phyloP scores from a whole-genome alignment of 169 alveolate species.

The Cryptosporidium sp. region DNA sequence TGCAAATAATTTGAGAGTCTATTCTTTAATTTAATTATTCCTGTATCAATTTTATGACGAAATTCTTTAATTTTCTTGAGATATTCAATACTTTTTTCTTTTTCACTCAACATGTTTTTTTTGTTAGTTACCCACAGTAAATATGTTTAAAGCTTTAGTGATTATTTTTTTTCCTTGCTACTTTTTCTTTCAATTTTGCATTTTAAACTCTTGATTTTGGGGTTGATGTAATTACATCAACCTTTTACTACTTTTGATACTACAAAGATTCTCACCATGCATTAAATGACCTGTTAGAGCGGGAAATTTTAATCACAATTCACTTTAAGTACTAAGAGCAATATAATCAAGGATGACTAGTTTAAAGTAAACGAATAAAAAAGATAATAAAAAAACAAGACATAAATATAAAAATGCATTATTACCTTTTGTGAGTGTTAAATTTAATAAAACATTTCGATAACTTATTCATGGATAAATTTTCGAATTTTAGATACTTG shows the following conservation, averaged over 20 bases:
- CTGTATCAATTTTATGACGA: constrained; percentile 48
- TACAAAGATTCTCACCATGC: not conserved
- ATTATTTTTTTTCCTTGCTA: too few species aligned
- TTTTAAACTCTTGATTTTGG: not conserved
- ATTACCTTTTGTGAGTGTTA: too few species aligned
- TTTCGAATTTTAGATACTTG: not conserved
- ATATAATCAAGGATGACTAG: not conserved
- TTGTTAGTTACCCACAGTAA: not conserved
- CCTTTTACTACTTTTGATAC: too few species aligned
- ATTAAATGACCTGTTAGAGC: not conserved
- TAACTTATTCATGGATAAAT: not conserved
- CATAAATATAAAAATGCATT: not conserved
- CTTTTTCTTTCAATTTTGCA: not conserved
- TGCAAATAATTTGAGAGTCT: constrained; percentile 10
- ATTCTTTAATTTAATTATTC: constrained; percentile 47
- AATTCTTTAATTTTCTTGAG: constrained; percentile 36
- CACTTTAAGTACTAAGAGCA: not conserved
- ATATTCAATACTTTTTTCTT: constrained; percentile 1
- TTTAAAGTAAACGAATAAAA: too few species aligned
- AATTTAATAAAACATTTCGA: too few species aligned
- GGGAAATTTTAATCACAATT: not conserved
- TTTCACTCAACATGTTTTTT: not conserved
- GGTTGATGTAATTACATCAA: too few species aligned
- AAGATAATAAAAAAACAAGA: not conserved
- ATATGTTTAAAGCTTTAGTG: not conserved